Percentiles rank a stretch among this genome's conserved stretches.
These are phyloP conservation scores for Colletotrichum sp. DNA, from an alignment of 2,329 filamentous ascomycete species.

Conservation along the genomic window DNA sequence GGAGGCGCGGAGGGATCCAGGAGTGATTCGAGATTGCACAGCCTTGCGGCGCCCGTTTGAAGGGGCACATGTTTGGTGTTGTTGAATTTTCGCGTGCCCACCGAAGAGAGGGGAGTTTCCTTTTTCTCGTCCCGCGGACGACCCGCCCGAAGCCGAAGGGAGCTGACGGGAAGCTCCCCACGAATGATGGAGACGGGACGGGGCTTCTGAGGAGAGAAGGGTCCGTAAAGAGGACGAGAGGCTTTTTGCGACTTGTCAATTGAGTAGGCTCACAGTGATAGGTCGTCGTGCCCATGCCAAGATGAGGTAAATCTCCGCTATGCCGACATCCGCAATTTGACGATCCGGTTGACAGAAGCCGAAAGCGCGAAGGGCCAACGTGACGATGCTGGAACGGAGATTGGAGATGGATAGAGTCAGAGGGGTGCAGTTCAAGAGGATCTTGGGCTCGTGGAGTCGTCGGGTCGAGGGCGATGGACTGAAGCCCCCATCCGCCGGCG, in stretches of 20 bases:
- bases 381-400: neutral
- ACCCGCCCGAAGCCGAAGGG: neutral
- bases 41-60: constrained; percentile 17
- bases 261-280: neutral
- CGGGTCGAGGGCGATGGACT: neutral
- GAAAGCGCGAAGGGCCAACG: neutral
- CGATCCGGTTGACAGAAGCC: neutral
- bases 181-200: neutral
- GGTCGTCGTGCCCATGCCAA: neutral
- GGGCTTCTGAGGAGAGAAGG: neutral
- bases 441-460: neutral
- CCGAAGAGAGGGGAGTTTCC: neutral
- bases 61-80: constrained; percentile 4
- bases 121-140: neutral
- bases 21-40: constrained; percentile 2
- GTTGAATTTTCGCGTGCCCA: neutral
- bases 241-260: neutral
- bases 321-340: neutral
- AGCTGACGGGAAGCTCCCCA: neutral
- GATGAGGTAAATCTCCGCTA: neutral
- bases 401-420: neutral
- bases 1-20: constrained; percentile 1
- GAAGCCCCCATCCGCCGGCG: neutral
- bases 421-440: neutral
- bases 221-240: neutral